These are phyloP conservation scores for Lyophyllum atratum DNA, from an alignment of 768 basidiomycete species.

Conservation along the genomic window DNA sequence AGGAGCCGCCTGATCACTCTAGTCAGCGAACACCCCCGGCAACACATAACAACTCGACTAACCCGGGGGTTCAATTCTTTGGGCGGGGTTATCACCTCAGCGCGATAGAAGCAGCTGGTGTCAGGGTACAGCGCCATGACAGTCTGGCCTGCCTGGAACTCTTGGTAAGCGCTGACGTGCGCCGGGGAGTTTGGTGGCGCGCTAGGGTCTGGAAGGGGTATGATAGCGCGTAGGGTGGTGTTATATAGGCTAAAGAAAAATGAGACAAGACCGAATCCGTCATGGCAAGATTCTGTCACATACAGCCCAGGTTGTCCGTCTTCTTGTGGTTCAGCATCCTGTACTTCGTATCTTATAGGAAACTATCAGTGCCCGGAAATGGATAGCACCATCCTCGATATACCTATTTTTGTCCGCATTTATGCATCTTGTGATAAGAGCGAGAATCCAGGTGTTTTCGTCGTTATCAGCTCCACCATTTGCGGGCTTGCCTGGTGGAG, in stretches of 20 bases:
- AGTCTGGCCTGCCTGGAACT: constrained; percentile 68
- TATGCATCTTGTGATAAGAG: constrained; percentile 70
- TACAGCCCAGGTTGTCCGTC: constrained; percentile 72
- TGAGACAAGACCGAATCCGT: constrained; percentile 1
- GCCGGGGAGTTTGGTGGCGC: constrained; percentile 58
- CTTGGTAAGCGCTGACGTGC: constrained; percentile 70
- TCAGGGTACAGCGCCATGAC: constrained; percentile 92
- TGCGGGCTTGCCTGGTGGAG: constrained; percentile 56
- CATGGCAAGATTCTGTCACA: constrained; percentile 16
- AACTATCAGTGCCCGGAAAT: background rate
- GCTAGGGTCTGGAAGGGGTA: constrained; percentile 77
- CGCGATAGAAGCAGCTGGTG: constrained; percentile 89
- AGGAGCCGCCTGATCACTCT: constrained; percentile 26
- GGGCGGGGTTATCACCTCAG: constrained; percentile 78
- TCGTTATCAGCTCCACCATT: constrained; percentile 43
- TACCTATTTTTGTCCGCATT: constrained; percentile 74
- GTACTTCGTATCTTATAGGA: constrained; percentile 72
- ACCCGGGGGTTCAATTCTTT: constrained; percentile 38
- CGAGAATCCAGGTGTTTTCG: constrained; percentile 75
- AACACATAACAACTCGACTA: background rate
- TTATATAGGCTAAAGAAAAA: constrained; percentile 55
- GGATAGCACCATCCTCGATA: constrained; percentile 6
- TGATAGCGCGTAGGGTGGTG: constrained; percentile 69
- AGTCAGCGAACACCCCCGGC: background rate
- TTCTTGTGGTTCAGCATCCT: constrained; percentile 83